These are phyloP conservation scores for Pseudozyma tsukubaensis DNA, from an alignment of 1,284 basidiomycete genomes.

Conservation along the genomic window DNA sequence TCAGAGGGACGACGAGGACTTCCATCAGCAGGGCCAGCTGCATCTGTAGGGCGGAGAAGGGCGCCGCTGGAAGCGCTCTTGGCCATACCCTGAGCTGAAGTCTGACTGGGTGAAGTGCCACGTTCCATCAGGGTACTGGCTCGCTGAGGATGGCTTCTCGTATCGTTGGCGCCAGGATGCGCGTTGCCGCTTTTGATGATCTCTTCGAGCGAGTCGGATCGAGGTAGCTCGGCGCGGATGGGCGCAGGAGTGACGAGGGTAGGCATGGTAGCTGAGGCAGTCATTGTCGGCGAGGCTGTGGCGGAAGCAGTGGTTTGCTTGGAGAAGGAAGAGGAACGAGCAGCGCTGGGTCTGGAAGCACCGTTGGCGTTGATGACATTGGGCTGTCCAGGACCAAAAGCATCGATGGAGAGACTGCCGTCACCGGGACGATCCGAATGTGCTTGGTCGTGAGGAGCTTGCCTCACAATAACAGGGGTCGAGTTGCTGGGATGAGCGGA, in stretches of 20 bases:
- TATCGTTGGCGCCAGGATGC: conserved; percentile 1
- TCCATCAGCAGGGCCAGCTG: conserved; percentile 10
- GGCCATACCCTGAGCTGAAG: conserved; percentile 17
- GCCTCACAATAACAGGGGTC: conserved; percentile 35
- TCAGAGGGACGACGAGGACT: conserved; percentile 44
- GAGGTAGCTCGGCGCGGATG: conserved; percentile 41
- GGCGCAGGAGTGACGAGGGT: conserved; percentile 44
- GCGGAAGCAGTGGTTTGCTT: conserved; percentile 1
- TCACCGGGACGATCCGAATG: conserved; percentile 49
- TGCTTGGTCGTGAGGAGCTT: conserved; percentile 1
- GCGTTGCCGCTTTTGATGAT: conserved; percentile 38
- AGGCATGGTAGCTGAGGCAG: conserved; percentile 42
- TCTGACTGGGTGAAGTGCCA: conserved; percentile 13
- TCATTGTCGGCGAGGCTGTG: conserved; percentile 18
- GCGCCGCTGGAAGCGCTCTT: conserved; percentile 44
- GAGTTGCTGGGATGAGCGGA: conserved; percentile 17
- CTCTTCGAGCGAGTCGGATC: conserved; percentile 49
- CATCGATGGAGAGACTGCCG: conserved; percentile 57
- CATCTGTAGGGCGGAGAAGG: conserved; percentile 35
- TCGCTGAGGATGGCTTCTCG: conserved; percentile 21
- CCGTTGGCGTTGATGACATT: conserved; percentile 14
- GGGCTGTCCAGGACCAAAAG: conserved; percentile 21
- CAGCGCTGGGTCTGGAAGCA: not conserved
- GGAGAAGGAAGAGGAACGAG: conserved; percentile 2
- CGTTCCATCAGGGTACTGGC: conserved; percentile 32